Evolutionary conservation across 495 filamentous ascomycete genomes (phyloP).

Genomic region (Chlorociboria aeruginascens): DNA sequence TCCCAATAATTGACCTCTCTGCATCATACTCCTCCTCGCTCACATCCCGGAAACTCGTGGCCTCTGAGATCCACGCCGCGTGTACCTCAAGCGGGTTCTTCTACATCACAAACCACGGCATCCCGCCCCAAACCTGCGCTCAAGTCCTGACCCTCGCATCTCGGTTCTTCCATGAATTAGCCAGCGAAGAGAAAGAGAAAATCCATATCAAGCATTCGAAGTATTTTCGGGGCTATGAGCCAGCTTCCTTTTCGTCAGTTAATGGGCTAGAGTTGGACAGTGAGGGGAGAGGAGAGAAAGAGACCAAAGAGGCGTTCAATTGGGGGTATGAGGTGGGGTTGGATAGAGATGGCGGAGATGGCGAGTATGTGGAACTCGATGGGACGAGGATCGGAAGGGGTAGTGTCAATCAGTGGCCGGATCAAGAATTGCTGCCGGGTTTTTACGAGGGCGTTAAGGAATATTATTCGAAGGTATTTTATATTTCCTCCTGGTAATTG

Average conservation of each 20-base stretch:
- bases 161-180: constrained; percentile 17
- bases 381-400: constrained; percentile 3
- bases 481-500: not conserved
- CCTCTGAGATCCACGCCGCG: constrained; percentile 27
- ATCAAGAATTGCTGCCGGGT: constrained; percentile 10
- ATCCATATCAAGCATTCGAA: constrained; percentile 16
- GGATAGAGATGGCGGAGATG: constrained; percentile 17
- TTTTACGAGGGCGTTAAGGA: constrained; percentile 15
- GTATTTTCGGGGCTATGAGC: constrained; percentile 17
- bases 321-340: constrained; percentile 19
- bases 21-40: constrained; percentile 24
- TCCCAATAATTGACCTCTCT: constrained; percentile 35
- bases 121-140: constrained; percentile 2
- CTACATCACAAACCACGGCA: constrained; percentile 28
- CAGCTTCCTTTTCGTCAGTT: constrained; percentile 12
- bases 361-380: constrained; percentile 20
- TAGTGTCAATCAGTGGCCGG: constrained; percentile 14
- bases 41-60: constrained; percentile 23
- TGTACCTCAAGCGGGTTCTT: constrained; percentile 35
- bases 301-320: constrained; percentile 21
- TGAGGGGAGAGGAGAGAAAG: not conserved
- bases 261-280: constrained; percentile 2
- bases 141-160: constrained; percentile 8
- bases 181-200: constrained; percentile 8
- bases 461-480: constrained; percentile 15